These are phyloP conservation scores for Galerina marginata DNA, from an alignment of 768 basidiomycete genomes.

Conservation along the genomic window DNA sequence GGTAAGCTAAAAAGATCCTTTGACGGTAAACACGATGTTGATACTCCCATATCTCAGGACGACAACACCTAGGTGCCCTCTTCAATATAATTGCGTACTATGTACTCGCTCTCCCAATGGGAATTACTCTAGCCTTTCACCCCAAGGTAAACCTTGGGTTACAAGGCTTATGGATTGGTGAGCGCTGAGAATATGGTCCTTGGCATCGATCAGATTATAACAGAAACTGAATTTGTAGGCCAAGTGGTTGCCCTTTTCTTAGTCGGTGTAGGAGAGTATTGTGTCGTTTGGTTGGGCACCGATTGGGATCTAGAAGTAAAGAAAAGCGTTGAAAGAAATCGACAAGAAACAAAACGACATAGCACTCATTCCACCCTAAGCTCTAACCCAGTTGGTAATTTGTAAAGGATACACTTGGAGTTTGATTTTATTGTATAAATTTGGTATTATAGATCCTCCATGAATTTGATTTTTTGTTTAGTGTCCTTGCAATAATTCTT, in stretches of 20 bases:
- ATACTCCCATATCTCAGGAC: slow-evolving; percentile 41
- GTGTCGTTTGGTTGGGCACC: slow-evolving; percentile 59
- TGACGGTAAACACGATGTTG: background rate
- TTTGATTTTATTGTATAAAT: background rate
- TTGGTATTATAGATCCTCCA: background rate
- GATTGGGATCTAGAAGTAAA: slow-evolving; percentile 70
- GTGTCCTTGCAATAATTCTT: background rate
- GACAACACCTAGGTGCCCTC: slow-evolving; percentile 75
- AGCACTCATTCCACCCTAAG: background rate
- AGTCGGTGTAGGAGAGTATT: slow-evolving; percentile 73
- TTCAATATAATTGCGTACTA: slow-evolving; percentile 84
- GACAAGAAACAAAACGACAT: slow-evolving; percentile 44
- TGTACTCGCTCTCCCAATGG: slow-evolving; percentile 77
- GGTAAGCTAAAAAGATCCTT: slow-evolving; percentile 43
- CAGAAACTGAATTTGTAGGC: slow-evolving; percentile 40
- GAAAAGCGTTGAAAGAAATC: slow-evolving; percentile 56
- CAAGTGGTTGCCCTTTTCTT: slow-evolving; percentile 76
- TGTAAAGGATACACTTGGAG: background rate
- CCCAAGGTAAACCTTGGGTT: slow-evolving; percentile 49
- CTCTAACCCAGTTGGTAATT: background rate
- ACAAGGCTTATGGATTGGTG: slow-evolving; percentile 82
- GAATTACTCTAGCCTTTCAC: slow-evolving; percentile 74
- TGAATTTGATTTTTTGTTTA: background rate
- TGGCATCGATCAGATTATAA: background rate
- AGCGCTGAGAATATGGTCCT: slow-evolving; percentile 19